Evolutionary conservation across 768 basidiomycete genomes (phyloP), one percentile per base, ranked within the genome.

Genomic region (Boletus pseudo-olivaceus): DNA sequence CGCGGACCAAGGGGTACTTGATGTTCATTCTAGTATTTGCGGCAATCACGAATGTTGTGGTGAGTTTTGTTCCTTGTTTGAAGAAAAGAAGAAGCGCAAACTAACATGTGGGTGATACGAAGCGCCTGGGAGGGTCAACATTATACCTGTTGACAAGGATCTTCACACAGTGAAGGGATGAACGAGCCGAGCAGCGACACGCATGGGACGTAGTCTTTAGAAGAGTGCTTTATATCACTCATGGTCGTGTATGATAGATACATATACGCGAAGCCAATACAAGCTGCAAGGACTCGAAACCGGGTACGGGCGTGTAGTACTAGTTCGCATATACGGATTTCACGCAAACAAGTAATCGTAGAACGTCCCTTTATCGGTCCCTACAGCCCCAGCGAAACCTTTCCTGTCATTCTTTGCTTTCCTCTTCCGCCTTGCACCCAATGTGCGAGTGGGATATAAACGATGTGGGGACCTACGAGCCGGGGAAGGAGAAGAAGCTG

Each of bases 21-120:
- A 78, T 84, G 23, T 88, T 93, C 67, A 85, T 94, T 54, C 78
- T 95, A 26, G 78, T 79, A 12, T 92, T 93, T 62, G 90, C 91
- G 33, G 88, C 90, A 6, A 78, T 93, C 55, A 86, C 85, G 15
- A 91, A 88, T 63, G 68, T 78, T 42, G 83, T 87, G 50, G 78
- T 79, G 55, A 66, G 78, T 54, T 8, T 26, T 26, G 14, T 49
- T 49, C 15, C 4, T 30, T n/a, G 30, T 12, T 52, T 0, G 27
- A 17, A 10, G n/a, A 30, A 26, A 55, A 29, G 10, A 55, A 29
- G 10, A 54, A 26, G 23, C 0, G 7, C 10, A 23, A 17, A 27
- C 44, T 57, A 14, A 67, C 7, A 35, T 30, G 20, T 43, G 23
- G 32, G 15, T 29, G 10, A 37, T 39, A 29, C 48, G 7, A 69